A percentile compares a stretch with the other conserved stretches of the same genome.
Evolutionary conservation across 1,284 basidiomycete species (phyloP).

Genomic region (Crepidotus sp.): DNA sequence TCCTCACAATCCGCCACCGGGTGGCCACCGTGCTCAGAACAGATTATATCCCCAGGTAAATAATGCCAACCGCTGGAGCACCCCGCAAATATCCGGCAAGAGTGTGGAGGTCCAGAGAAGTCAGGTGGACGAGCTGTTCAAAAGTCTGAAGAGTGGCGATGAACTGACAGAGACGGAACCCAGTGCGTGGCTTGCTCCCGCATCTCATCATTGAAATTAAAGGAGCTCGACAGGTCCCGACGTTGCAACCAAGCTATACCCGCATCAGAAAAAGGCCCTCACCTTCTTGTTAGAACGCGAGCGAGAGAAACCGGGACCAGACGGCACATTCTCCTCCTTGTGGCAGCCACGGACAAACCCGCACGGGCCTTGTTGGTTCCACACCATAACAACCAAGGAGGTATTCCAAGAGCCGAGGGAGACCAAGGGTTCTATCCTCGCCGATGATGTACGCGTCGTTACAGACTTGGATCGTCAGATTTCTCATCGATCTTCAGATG

Average conservation of each 20-base stretch:
- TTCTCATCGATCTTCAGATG: constrained; percentile 52
- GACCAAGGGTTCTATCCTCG: constrained; percentile 85
- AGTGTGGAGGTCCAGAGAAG: constrained; percentile 87
- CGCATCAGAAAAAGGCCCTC: constrained; percentile 97
- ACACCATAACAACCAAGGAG: constrained; percentile 81
- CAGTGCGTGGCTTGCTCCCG: constrained; percentile 38
- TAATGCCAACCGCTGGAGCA: constrained; percentile 45
- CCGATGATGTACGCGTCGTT: constrained; percentile 71
- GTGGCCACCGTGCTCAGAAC: constrained; percentile 45
- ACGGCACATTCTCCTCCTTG: constrained; percentile 59
- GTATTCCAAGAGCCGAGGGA: constrained; percentile 60
- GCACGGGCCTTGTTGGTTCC: constrained; percentile 56
- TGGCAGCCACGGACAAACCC: constrained; percentile 63
- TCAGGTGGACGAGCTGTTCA: constrained; percentile 92
- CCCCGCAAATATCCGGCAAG: constrained; percentile 56
- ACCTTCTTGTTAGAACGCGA: constrained; percentile 96
- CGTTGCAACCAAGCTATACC: constrained; percentile 85
- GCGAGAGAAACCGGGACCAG: constrained; percentile 48
- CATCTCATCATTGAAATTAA: constrained; percentile 17
- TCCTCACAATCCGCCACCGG: constrained; percentile 77
- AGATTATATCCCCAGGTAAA: constrained; percentile 34
- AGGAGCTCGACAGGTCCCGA: constrained; percentile 47
- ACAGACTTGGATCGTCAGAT: constrained; percentile 14
- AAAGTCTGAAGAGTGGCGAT: constrained; percentile 78
- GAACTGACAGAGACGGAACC: constrained; percentile 83